phyloP scores from a whole-genome alignment of 2,329 filamentous ascomycete genomes.

The Talaromyces albobiverticillius region DNA sequence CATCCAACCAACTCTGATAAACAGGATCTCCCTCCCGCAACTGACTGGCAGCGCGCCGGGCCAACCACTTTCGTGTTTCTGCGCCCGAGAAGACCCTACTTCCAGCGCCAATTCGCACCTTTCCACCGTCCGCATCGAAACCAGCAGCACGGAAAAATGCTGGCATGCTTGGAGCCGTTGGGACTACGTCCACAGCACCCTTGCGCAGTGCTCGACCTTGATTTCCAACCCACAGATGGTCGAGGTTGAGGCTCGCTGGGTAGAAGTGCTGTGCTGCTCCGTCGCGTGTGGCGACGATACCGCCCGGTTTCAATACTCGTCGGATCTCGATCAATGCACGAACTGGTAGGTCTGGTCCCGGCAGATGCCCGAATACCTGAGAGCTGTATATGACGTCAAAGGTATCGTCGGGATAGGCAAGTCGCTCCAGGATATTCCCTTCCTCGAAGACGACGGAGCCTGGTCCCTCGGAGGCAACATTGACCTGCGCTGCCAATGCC shows the following conservation, averaged over 20 bases:
- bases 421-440: slow-evolving; percentile 39
- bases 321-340: slow-evolving; percentile 53
- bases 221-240: slow-evolving; percentile 28
- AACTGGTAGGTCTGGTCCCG: slow-evolving; percentile 43
- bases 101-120: slow-evolving; percentile 28
- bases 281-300: slow-evolving; percentile 52
- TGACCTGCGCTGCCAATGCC: slow-evolving; percentile 19
- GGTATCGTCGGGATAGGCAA: slow-evolving; percentile 41
- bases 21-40: slow-evolving; percentile 30
- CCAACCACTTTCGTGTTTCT: slow-evolving; percentile 29
- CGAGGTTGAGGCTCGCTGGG: slow-evolving; percentile 27
- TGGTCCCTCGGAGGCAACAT: slow-evolving; percentile 26
- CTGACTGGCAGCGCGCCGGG: slow-evolving; percentile 24
- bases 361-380: slow-evolving; percentile 58
- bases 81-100: slow-evolving; percentile 25
- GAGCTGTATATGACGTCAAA: slow-evolving; percentile 62
- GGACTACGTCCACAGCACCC: slow-evolving; percentile 18
- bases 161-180: slow-evolving; percentile 26
- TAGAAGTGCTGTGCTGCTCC: slow-evolving; percentile 30
- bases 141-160: slow-evolving; percentile 29
- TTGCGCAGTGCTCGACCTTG: slow-evolving; percentile 15
- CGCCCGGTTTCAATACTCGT: slow-evolving; percentile 51
- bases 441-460: slow-evolving; percentile 29
- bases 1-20: slow-evolving; percentile 34
- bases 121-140: slow-evolving; percentile 25